Conservation (phyloP, 805 yeast species). For the Kurtzmaniella fragi region DNA sequence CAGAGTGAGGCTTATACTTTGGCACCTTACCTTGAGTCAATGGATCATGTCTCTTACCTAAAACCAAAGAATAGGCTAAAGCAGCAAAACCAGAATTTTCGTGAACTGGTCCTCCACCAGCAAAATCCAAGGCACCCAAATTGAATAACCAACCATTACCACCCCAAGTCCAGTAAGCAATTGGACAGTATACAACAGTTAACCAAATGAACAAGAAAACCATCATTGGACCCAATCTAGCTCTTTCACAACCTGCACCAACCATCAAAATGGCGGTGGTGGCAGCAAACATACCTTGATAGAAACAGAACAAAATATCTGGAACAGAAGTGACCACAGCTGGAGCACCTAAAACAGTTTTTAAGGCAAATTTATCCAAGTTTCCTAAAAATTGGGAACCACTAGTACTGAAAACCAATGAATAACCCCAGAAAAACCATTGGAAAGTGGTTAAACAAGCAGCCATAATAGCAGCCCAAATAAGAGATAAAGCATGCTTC, state of each 20-base stretch:
- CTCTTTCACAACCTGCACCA: conserved; percentile 98
- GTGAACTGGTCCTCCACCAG: conserved; percentile 99
- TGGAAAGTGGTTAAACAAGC: conserved; percentile 80
- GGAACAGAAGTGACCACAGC: conserved; percentile 68
- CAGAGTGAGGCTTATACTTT: conserved; percentile 90
- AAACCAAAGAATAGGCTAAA: conserved; percentile 81
- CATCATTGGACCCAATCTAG: conserved; percentile 95
- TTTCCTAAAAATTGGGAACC: conserved; percentile 72
- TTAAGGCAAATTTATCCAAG: conserved; percentile 73
- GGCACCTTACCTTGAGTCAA: conserved; percentile 66
- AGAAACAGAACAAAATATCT: conserved; percentile 82
- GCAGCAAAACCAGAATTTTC: conserved; percentile 94
- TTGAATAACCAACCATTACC: conserved; percentile 81
- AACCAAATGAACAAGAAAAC: conserved; percentile 89
- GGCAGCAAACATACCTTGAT: conserved; percentile 96
- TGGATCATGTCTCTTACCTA: conserved; percentile 91
- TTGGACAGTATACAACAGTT: conserved; percentile 92
- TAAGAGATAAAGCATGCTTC: conserved; percentile 87
- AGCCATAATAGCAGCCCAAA: conserved; percentile 94
- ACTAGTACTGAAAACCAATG: conserved; percentile 71
- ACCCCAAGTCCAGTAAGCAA: conserved; percentile 98
- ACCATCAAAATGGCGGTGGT: conserved; percentile 90
- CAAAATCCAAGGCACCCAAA: conserved; percentile 89
- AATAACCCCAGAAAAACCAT: conserved; percentile 99
- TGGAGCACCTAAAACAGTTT: conserved; percentile 78